These are phyloP conservation scores for Bothia castanella DNA, from an alignment of 1,284 basidiomycete species.

Conservation along the genomic window DNA sequence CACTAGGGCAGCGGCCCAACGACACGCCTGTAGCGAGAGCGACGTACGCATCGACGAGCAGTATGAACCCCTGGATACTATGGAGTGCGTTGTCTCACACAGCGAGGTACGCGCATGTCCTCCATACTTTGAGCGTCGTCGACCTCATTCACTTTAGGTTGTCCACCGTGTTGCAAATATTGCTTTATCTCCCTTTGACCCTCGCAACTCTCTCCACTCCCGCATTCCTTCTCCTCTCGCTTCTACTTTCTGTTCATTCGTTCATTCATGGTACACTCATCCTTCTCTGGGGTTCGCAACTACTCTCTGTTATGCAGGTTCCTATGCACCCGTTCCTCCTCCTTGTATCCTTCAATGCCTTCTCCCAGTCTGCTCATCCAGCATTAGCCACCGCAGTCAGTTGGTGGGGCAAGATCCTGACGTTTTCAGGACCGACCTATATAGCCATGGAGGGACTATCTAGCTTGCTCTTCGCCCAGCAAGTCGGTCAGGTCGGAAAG, in stretches of 20 bases:
- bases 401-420: slow-evolving; percentile 71
- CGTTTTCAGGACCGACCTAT: slow-evolving; percentile 71
- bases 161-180: slow-evolving; percentile 73
- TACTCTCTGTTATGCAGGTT: slow-evolving; percentile 70
- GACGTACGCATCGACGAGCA: slow-evolving; percentile 2
- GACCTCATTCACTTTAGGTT: slow-evolving; percentile 41
- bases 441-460: slow-evolving; percentile 81
- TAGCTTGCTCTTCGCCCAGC: slow-evolving; percentile 76
- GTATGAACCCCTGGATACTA: slow-evolving; percentile 55
- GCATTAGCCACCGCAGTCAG: slow-evolving; percentile 52
- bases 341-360: slow-evolving; percentile 76
- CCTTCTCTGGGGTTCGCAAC: slow-evolving; percentile 60
- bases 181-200: slow-evolving; percentile 80
- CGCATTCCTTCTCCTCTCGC: slow-evolving; percentile 76
- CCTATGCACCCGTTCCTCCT: slow-evolving; percentile 79
- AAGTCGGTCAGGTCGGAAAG: slow-evolving; percentile 70
- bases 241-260: slow-evolving; percentile 71
- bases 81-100: slow-evolving; percentile 64
- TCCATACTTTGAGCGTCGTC: neutral
- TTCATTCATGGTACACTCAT: slow-evolving; percentile 72
- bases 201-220: slow-evolving; percentile 74
- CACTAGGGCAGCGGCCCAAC: too few species aligned
- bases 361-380: slow-evolving; percentile 61
- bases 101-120: slow-evolving; percentile 47
- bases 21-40: slow-evolving; percentile 2